Base-by-base conservation (phyloP, 1,139 yeast species). In the Hansenula sp. region DNA sequence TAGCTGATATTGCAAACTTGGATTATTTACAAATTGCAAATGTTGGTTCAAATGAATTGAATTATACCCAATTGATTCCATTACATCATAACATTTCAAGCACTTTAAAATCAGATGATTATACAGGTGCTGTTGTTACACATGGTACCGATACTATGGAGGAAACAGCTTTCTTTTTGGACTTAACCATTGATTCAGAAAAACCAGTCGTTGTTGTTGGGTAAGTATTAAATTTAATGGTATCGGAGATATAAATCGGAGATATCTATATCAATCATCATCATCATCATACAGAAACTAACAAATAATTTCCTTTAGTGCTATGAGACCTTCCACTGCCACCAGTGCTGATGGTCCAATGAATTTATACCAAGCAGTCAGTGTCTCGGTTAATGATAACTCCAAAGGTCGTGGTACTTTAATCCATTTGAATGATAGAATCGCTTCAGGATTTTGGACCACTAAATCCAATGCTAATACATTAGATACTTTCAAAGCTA, bases 131-230 rank as follows among this genome's bases (percentile, higher is more conserved):
- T 41, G 82, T 77, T 34, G 73, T 77, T 32, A 77, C 83, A 1
- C 83, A 77, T 55, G 83, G 83, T 3, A 77, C 83, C 10, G 83
- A 77, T 54, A 76, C 82, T 2, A 68, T 76, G 72, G 84, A 77
- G 52, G 84, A 77, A 58, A 77, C 83, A 3, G 76, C 81, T 1
- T 77, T 77, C 55, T 77, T 77, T 57, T 61, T 77, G 36, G 80
- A 77, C 48, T 61, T 71, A 42, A 73, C 80, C 4, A 57, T 77
- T 25, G 63, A 69, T 41, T 67, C 78, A 9, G 58, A 60, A 42
- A 75, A 75, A 50, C 82, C 83, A 7, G 69, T 77, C 33, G 79
- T 77, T 16, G 55, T 77, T 57, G 76, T 78, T 56, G 84, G 84
- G 25, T 21, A 21, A 21, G 25, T 21, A 21, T 21, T 21, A n/a